A percentile compares a stretch with the other conserved stretches of the same genome.
These are phyloP conservation scores for Rhodotorula sp. DNA, from an alignment of 1,284 basidiomycete species.

Conservation along the genomic window DNA sequence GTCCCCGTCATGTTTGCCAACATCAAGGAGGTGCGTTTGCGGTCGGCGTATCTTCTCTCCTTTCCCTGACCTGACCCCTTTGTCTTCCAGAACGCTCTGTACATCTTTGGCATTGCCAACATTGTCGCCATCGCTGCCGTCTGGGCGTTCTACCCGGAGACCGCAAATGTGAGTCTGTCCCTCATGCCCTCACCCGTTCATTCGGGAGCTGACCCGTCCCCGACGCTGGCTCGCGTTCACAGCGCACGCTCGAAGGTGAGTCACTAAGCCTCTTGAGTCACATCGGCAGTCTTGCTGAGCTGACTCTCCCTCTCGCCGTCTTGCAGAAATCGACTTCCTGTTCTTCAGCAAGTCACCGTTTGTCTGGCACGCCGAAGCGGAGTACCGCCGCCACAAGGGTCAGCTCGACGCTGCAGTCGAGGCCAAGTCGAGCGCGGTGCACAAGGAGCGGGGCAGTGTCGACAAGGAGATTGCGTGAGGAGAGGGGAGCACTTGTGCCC, in stretches of 20 bases:
- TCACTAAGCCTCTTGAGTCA: too few relatives aligned
- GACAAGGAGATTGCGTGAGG: too few relatives aligned
- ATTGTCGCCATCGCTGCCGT: conserved; percentile 3
- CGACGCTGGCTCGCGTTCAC: background rate
- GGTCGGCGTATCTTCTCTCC: background rate
- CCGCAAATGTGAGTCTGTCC: background rate
- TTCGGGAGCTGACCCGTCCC: background rate
- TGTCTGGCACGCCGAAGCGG: background rate
- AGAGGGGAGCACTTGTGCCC: too few relatives aligned
- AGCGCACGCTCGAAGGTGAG: conserved; percentile 4
- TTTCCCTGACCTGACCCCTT: background rate
- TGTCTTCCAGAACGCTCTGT: background rate
- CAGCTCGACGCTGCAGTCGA: conserved; percentile 6
- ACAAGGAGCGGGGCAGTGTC: background rate
- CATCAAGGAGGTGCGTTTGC: conserved; percentile 2
- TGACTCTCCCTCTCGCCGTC: background rate
- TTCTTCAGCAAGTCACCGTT: conserved; percentile 1
- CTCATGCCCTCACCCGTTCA: background rate
- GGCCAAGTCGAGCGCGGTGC: background rate
- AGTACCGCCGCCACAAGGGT: background rate
- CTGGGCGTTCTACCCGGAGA: conserved; percentile 6
- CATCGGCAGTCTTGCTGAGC: too few relatives aligned
- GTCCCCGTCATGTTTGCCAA: conserved; percentile 12
- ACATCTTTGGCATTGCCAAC: conserved; percentile 4
- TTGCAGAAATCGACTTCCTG: conserved; percentile 12